These are phyloP conservation scores for Leishmania guyanensis DNA, from an alignment of 208 protist species.

Conservation along the genomic window DNA sequence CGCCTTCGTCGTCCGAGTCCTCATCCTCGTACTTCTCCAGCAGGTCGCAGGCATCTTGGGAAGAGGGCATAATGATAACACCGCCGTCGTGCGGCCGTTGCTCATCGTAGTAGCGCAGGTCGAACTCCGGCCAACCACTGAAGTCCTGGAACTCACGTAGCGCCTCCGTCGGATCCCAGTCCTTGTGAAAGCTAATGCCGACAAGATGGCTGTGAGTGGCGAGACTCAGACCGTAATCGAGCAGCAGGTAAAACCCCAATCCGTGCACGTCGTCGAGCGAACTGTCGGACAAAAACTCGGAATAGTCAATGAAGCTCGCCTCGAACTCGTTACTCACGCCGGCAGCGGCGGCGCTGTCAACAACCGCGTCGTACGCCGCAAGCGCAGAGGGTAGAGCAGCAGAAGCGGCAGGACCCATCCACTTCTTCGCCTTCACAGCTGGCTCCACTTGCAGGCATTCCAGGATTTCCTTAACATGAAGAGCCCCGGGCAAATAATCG, in stretches of 20 bases:
- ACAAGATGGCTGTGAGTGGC: slow-evolving; percentile 83
- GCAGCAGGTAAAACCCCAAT: slow-evolving; percentile 73
- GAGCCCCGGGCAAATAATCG: slow-evolving; percentile 79
- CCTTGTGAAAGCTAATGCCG: slow-evolving; percentile 65
- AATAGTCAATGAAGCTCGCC: slow-evolving; percentile 80
- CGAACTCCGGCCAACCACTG: slow-evolving; percentile 75
- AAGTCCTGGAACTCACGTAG: slow-evolving; percentile 79
- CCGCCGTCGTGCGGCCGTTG: slow-evolving; percentile 63
- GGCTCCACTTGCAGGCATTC: slow-evolving; percentile 56
- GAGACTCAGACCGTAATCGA: slow-evolving; percentile 74
- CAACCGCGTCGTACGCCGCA: neutral
- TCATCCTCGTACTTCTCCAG: slow-evolving; percentile 91
- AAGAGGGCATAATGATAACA: slow-evolving; percentile 77
- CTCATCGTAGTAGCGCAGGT: slow-evolving; percentile 80
- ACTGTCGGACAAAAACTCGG: slow-evolving; percentile 62
- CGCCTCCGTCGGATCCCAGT: slow-evolving; percentile 56
- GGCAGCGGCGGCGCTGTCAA: neutral
- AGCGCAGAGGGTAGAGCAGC: neutral
- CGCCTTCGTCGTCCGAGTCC: slow-evolving; percentile 85
- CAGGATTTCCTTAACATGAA: slow-evolving; percentile 72
- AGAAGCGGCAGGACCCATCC: neutral
- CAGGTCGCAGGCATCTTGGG: slow-evolving; percentile 80
- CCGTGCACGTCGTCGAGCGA: slow-evolving; percentile 71
- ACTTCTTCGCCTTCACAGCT: slow-evolving; percentile 29
- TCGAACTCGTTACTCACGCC: slow-evolving; percentile 48